Evolutionary conservation across 371 early-diverging fungal species (phyloP).

Genomic region (Apophysomyces elegans): DNA sequence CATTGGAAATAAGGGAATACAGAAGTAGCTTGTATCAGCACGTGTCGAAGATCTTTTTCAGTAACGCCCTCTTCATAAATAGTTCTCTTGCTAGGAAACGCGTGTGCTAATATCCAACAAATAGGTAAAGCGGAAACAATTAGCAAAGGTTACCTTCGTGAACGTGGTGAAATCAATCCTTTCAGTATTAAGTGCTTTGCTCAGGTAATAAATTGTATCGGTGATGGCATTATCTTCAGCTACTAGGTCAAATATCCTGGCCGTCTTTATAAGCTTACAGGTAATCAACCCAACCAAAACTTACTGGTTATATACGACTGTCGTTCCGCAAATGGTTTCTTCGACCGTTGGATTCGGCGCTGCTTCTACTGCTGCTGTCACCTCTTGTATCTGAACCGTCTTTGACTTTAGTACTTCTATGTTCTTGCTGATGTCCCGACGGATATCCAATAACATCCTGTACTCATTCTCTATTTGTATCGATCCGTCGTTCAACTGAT

Average conservation of each 20-base stretch:
- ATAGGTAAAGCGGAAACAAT: neutral
- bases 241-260: conserved; percentile 79
- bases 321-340: conserved; percentile 67
- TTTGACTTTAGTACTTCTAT: conserved; percentile 61
- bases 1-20: too few species aligned
- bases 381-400: conserved; percentile 57
- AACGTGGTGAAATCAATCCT: conserved; percentile 68
- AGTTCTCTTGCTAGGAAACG: conserved; percentile 84
- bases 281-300: conserved; percentile 63
- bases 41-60: conserved; percentile 63
- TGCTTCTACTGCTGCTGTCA: conserved; percentile 49
- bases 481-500: conserved; percentile 71
- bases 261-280: neutral
- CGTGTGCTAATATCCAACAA: conserved; percentile 55
- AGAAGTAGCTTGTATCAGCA: conserved; percentile 15
- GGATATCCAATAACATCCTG: conserved; percentile 54
- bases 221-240: conserved; percentile 91
- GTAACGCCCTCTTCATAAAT: conserved; percentile 85
- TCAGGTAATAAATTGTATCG: conserved; percentile 84
- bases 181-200: conserved; percentile 77
- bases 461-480: conserved; percentile 61
- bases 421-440: conserved; percentile 62
- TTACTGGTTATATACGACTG: conserved; percentile 82
- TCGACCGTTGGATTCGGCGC: conserved; percentile 74
- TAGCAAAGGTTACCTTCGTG: conserved; percentile 60